Base-by-base conservation (phyloP, 2,329 filamentous ascomycete genomes). In the Teratosphaeria viscida region DNA sequence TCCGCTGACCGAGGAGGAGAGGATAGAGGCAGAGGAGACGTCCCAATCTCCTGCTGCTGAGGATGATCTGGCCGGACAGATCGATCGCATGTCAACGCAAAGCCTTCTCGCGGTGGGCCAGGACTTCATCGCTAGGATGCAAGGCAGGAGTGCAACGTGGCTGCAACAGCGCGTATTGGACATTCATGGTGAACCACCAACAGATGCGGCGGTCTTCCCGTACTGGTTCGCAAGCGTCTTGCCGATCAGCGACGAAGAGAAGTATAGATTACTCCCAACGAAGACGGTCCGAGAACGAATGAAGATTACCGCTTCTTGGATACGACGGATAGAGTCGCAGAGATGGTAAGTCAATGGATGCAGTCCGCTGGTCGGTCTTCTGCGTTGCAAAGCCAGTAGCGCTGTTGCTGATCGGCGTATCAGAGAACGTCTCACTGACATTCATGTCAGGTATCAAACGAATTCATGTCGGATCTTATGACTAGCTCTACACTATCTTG, bases 141-240 rank as follows among this genome's bases (percentile, higher is more conserved):
- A 84, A 58, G 79, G 79, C 5, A 78, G 84, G 57, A 88, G 86
- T 60, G 87, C 86, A 0, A 81, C 82, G 0, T 95, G 90, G 90
- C 77, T 95, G 32, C 83, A 88, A 59, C 81, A 85, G 49, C 82
- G 86, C 8, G 85, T 92, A 37, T 76, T 92, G 34, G 76, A 83
- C 35, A 85, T 88, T 5, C 94, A 92, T 64, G 91, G 91, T 12
- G 83, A 88, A 60, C 87, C 86, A 23, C 91, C 90, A 0, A 78
- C 82, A 16, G 89, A 95, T 67, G 85, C 90, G 0, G 85, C 85
- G 2, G 72, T 84, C 1, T 94, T 96, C 65, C 89, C 91, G 0
- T 96, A 91, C 81, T 96, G 92, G 92, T 87, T 96, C 65, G 91
- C 88, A 10, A 89, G 85, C 68, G 85, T 94, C 23, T 74, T 95